phyloP scores from a whole-genome alignment of 331 rosid species.

The Erythrophleum ivorense region DNA sequence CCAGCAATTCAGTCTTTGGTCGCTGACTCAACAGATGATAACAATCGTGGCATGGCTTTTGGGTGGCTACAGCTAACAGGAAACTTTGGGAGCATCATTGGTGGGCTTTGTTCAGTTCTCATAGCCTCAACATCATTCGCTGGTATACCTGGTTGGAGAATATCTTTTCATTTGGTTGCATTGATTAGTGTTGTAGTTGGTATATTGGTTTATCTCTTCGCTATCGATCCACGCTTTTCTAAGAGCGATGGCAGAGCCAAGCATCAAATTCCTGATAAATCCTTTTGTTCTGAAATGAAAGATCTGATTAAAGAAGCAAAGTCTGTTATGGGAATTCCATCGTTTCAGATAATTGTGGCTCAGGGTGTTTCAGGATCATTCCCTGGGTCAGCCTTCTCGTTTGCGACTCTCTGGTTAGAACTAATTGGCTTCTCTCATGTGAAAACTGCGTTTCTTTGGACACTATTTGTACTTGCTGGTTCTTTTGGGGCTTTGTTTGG shows the following conservation, averaged over 20 bases:
- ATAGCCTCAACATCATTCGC: conserved; percentile 63
- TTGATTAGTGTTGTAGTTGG: conserved; percentile 75
- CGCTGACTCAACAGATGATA: conserved; percentile 80
- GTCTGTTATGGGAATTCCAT: conserved; percentile 62
- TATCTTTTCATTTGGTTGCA: conserved; percentile 78
- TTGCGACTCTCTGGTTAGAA: conserved; percentile 86
- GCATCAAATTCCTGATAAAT: conserved; percentile 32
- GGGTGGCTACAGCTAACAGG: conserved; percentile 81
- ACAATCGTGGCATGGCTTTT: conserved; percentile 80
- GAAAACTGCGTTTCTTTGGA: conserved; percentile 73
- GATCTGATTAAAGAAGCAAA: conserved; percentile 62
- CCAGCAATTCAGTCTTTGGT: conserved; percentile 85
- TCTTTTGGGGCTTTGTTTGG: conserved; percentile 84
- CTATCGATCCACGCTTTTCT: conserved; percentile 67
- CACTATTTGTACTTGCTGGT: conserved; percentile 57
- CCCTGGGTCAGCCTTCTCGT: conserved; percentile 80
- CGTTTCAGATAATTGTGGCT: conserved; percentile 86
- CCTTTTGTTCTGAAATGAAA: conserved; percentile 56
- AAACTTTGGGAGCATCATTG: conserved; percentile 75
- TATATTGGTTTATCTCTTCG: conserved; percentile 58
- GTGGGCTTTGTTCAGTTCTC: conserved; percentile 68
- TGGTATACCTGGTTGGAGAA: conserved; percentile 89
- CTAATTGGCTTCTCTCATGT: conserved; percentile 77
- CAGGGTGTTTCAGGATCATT: conserved; percentile 93
- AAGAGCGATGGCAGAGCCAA: conserved; percentile 31